Percentiles rank a stretch among this genome's conserved stretches.
These are phyloP conservation scores for Ophiosphaerella narmari DNA, from an alignment of 2,329 filamentous ascomycete genomes.

Conservation along the genomic window DNA sequence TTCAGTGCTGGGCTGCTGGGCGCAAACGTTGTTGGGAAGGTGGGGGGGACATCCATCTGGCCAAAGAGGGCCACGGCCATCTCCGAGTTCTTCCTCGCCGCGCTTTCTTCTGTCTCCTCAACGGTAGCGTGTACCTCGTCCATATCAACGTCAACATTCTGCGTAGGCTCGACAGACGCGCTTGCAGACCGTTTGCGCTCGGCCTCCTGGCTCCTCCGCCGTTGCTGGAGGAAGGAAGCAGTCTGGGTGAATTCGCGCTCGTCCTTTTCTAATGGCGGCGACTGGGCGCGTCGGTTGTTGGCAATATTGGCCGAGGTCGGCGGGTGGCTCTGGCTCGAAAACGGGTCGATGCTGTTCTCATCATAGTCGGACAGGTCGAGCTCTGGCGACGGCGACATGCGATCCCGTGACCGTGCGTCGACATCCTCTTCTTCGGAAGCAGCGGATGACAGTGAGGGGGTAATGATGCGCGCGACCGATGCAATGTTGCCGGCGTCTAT, in stretches of 20 bases:
- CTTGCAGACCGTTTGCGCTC: conserved; percentile 48
- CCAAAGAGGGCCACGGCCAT: conserved; percentile 57
- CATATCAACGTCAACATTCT: conserved; percentile 38
- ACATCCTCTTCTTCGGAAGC: conserved; percentile 74
- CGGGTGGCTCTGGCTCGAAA: conserved; percentile 56
- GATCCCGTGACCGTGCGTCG: conserved; percentile 60
- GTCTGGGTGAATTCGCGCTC: conserved; percentile 98
- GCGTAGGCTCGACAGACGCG: conserved; percentile 41
- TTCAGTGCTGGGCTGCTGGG: conserved; percentile 54
- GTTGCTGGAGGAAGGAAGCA: conserved; percentile 77
- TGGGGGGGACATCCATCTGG: conserved; percentile 45
- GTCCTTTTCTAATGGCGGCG: conserved; percentile 88
- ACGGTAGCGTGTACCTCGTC: conserved; percentile 44
- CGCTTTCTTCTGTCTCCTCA: conserved; percentile 54
- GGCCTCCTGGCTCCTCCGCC: conserved; percentile 51
- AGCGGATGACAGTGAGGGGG: conserved; percentile 80
- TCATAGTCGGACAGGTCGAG: conserved; percentile 92
- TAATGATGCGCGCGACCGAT: conserved; percentile 67
- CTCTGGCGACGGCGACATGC: conserved; percentile 88
- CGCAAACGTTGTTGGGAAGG: conserved; percentile 42
- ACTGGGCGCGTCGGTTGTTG: conserved; percentile 73
- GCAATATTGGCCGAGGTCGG: conserved; percentile 50
- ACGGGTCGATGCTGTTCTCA: conserved; percentile 64
- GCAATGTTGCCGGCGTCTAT: conserved; percentile 61
- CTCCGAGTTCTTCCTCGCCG: conserved; percentile 56